phyloP scores from a whole-genome alignment of 805 yeast species.

The Lachancea kluyveri region DNA sequence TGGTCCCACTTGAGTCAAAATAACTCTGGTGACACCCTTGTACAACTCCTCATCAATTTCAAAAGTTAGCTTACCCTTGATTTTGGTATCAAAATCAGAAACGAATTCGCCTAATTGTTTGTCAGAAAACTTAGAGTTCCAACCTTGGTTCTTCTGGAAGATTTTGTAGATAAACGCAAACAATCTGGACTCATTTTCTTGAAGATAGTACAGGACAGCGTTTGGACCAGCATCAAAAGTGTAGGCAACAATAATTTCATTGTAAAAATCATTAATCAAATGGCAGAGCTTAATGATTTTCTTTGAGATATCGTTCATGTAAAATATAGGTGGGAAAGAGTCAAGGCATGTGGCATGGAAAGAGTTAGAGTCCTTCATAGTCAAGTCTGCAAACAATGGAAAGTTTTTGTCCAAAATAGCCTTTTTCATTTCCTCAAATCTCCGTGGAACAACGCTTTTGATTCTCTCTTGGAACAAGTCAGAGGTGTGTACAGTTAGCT shows the following conservation, averaged over 20 bases:
- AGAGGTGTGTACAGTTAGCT: slow-evolving; percentile 83
- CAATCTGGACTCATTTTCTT: slow-evolving; percentile 64
- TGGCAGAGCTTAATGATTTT: slow-evolving; percentile 75
- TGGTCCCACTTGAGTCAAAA: slow-evolving; percentile 78
- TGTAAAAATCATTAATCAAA: slow-evolving; percentile 54
- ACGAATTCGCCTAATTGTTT: slow-evolving; percentile 23
- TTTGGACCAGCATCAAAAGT: slow-evolving; percentile 99
- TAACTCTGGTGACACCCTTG: slow-evolving; percentile 75
- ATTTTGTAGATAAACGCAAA: slow-evolving; percentile 61
- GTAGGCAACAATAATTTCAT: slow-evolving; percentile 77
- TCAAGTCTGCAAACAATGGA: slow-evolving; percentile 73
- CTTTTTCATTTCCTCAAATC: slow-evolving; percentile 77
- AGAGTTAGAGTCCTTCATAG: slow-evolving; percentile 95
- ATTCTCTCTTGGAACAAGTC: slow-evolving; percentile 79
- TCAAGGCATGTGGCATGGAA: slow-evolving; percentile 98
- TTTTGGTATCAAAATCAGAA: slow-evolving; percentile 21
- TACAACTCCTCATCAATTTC: slow-evolving; percentile 46
- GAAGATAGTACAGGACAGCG: slow-evolving; percentile 88
- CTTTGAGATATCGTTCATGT: slow-evolving; percentile 85
- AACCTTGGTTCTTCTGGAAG: slow-evolving; percentile 59
- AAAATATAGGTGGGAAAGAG: slow-evolving; percentile 92
- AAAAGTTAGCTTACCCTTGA: slow-evolving; percentile 31
- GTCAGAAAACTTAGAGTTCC: slow-evolving; percentile 43
- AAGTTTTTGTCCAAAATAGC: slow-evolving; percentile 74
- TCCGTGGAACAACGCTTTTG: slow-evolving; percentile 73